These are phyloP conservation scores for Podospora australis DNA, from an alignment of 495 filamentous ascomycete species.

Conservation along the genomic window DNA sequence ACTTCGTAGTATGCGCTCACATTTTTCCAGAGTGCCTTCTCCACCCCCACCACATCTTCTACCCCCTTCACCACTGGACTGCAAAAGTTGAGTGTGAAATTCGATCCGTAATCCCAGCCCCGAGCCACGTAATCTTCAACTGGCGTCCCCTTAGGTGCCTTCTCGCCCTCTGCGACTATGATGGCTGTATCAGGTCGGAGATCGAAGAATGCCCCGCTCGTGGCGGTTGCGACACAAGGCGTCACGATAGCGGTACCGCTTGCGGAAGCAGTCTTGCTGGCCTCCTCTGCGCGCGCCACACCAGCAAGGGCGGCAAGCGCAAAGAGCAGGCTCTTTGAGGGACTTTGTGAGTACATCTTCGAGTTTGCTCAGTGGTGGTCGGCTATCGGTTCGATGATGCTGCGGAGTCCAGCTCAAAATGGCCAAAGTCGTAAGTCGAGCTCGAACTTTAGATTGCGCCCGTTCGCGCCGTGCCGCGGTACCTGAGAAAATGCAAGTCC, in stretches of 20 bases:
- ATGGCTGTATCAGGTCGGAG: conserved; percentile 65
- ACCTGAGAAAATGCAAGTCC: not conserved
- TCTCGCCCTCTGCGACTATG: conserved; percentile 47
- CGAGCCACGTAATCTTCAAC: conserved; percentile 73
- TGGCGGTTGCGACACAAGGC: conserved; percentile 77
- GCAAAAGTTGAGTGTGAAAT: conserved; percentile 96
- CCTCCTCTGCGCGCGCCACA: conserved; percentile 13
- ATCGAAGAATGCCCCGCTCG: conserved; percentile 80
- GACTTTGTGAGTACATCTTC: conserved; percentile 18
- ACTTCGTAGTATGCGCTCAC: conserved; percentile 84
- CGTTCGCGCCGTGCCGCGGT: conserved; percentile 10
- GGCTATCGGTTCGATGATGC: not conserved
- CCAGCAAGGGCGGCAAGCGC: conserved; percentile 16
- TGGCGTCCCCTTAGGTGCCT: conserved; percentile 45
- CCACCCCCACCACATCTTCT: conserved; percentile 63
- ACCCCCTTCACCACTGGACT: conserved; percentile 72
- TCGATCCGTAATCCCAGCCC: conserved; percentile 79
- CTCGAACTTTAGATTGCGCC: conserved; percentile 6
- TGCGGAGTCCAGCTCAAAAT: too few species aligned
- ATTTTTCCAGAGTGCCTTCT: conserved; percentile 61
- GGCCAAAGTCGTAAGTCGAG: too few species aligned
- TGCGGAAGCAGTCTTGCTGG: conserved; percentile 11
- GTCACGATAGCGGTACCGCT: conserved; percentile 33
- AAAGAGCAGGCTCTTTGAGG: conserved; percentile 11
- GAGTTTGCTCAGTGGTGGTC: not conserved